phyloP scores from a whole-genome alignment of 148 eudicot genomes.

The Vaccinium macrocarpon region DNA sequence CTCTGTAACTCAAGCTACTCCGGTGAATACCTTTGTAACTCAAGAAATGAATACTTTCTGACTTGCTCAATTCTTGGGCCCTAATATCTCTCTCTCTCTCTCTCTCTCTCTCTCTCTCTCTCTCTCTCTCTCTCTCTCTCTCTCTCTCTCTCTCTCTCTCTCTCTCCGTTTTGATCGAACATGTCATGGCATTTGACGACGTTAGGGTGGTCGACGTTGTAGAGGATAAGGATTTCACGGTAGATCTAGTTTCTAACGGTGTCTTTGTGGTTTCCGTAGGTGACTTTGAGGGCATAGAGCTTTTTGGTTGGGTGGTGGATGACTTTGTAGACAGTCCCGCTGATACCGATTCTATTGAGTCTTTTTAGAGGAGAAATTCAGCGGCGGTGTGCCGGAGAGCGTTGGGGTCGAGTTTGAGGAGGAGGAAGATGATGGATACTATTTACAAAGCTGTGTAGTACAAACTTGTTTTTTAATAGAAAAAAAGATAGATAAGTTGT shows the following conservation, averaged over 20 bases:
- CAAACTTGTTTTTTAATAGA: too few relatives aligned
- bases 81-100: too few relatives aligned
- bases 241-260: slow-evolving; percentile 17
- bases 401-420: too few relatives aligned
- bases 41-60: too few relatives aligned
- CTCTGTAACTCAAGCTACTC: too few relatives aligned
- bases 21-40: too few relatives aligned
- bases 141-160: too few relatives aligned
- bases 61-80: too few relatives aligned
- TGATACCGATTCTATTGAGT: slow-evolving; percentile 65
- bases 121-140: too few relatives aligned
- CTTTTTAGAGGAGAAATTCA: slow-evolving; percentile 50
- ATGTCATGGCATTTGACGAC: slow-evolving; percentile 34
- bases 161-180: slow-evolving; percentile 26
- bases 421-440: background rate
- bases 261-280: slow-evolving; percentile 20
- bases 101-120: too few relatives aligned
- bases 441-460: too few relatives aligned
- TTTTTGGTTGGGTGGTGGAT: slow-evolving; percentile 52
- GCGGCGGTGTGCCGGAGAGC: background rate
- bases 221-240: slow-evolving; percentile 31
- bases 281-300: slow-evolving; percentile 26
- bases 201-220: slow-evolving; percentile 24
- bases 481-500: too few relatives aligned
- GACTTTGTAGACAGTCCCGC: slow-evolving; percentile 86